Conservation (phyloP, 371 early-diverging fungal species). For the Capniomyces stellatus region DNA sequence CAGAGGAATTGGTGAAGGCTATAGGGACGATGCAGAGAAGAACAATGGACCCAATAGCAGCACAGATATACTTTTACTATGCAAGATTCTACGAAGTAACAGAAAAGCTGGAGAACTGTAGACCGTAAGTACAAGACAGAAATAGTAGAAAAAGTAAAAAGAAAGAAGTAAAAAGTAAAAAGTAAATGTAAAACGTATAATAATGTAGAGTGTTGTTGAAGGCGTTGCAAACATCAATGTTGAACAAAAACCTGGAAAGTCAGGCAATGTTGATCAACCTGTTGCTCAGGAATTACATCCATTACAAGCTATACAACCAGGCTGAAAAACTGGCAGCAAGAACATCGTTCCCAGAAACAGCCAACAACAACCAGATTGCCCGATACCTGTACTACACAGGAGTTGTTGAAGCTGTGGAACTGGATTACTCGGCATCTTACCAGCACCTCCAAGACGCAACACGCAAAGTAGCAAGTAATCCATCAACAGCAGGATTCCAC, state of each 20-base stretch:
- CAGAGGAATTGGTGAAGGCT: slow-evolving; percentile 40
- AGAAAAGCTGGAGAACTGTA: slow-evolving; percentile 47
- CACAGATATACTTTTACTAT: slow-evolving; percentile 82
- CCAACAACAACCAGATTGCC: slow-evolving; percentile 82
- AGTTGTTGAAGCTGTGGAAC: slow-evolving; percentile 85
- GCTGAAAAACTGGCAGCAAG: slow-evolving; percentile 90
- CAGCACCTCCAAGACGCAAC: slow-evolving; percentile 76
- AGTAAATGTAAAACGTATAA: too few species aligned
- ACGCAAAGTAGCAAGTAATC: slow-evolving; percentile 82
- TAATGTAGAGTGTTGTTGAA: slow-evolving; percentile 46
- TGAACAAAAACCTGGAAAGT: slow-evolving; percentile 15
- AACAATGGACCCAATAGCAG: slow-evolving; percentile 74
- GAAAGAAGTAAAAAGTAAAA: too few species aligned
- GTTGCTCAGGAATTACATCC: slow-evolving; percentile 73
- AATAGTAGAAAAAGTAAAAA: too few species aligned
- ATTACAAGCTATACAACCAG: slow-evolving; percentile 83
- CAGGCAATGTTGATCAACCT: slow-evolving; percentile 80
- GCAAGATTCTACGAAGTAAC: slow-evolving; percentile 69
- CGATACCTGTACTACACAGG: slow-evolving; percentile 86
- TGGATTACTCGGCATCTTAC: slow-evolving; percentile 85
- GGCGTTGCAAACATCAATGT: slow-evolving; percentile 75
- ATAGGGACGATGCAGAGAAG: slow-evolving; percentile 60
- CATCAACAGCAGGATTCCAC: slow-evolving; percentile 80
- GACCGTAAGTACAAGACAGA: too few species aligned
- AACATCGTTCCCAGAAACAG: slow-evolving; percentile 75